A percentile compares a stretch with the other conserved stretches of the same genome.
These are phyloP conservation scores for Boletus vinaceobasis DNA, from an alignment of 768 basidiomycete species.

Conservation along the genomic window DNA sequence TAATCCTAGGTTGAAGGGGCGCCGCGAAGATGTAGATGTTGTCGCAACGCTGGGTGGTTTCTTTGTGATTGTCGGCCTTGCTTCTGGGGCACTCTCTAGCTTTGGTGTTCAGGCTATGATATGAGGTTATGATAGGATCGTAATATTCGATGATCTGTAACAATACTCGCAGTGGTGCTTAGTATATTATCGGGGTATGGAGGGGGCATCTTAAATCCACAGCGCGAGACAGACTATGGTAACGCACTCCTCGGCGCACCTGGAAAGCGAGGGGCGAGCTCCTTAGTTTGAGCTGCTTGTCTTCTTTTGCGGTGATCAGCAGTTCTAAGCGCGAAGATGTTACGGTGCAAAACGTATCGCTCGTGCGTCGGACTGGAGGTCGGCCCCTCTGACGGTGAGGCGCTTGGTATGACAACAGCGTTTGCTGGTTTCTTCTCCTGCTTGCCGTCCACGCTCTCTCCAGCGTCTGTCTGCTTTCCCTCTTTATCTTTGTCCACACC, in stretches of 20 bases:
- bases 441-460: constrained; percentile 27
- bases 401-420: constrained; percentile 14
- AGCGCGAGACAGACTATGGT: neutral
- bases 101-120: constrained; percentile 72
- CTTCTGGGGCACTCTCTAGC: constrained; percentile 71
- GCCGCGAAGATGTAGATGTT: constrained; percentile 76
- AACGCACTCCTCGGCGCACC: constrained; percentile 46
- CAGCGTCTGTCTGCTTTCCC: constrained; percentile 32
- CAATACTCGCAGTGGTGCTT: neutral
- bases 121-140: constrained; percentile 36
- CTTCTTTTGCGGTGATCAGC: constrained; percentile 68
- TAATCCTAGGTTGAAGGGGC: constrained; percentile 67
- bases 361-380: constrained; percentile 55
- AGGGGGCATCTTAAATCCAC: neutral
- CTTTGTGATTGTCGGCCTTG: constrained; percentile 72
- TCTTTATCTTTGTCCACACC: constrained; percentile 28
- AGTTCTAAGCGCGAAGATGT: constrained; percentile 77
- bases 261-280: constrained; percentile 69
- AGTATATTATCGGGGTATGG: neutral
- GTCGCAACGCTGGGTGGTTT: constrained; percentile 82
- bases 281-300: constrained; percentile 64
- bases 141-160: neutral
- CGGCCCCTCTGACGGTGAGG: constrained; percentile 31
- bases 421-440: constrained; percentile 22
- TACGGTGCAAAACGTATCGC: constrained; percentile 77